Base-by-base conservation (phyloP, 1,284 basidiomycete species). In the Limonomyces culmigenus region DNA sequence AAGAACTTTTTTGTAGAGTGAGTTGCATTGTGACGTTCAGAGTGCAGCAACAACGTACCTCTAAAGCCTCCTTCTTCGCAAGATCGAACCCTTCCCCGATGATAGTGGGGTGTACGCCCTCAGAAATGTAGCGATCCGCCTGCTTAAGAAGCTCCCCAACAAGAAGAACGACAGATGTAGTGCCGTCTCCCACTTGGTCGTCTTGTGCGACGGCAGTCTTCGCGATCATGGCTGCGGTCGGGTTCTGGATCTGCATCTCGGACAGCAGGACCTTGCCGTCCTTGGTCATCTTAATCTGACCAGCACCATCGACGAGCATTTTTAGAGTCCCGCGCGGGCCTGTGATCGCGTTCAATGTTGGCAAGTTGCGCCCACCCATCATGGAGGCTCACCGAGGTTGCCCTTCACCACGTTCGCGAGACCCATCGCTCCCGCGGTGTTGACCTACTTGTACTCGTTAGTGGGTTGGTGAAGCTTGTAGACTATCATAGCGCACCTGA, bases 171-270 rank as follows among this genome's bases (percentile, higher is more conserved):
- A 98, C 93, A 17, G 86, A 92, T 18, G 95, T 98, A 29, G 95
- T 98, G 35, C 95, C 95, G 58, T 99, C 95, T 41, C 95, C 95
- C 37, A 93, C 92, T 68, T 97, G 92, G 56, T 98, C 95, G 50
- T 98, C 93, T 58, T 98, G 93, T 1, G 93, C 93, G 13, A 97
- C 92, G 21, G 93, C 93, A 29, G 93, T 97, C 39, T 92, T 76
- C 29, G 95, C 95, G 53, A 99, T 93, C 89, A 98, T 96, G 30
- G 95, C 92, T 8, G 95, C 95, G 8, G 95, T 98, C 14, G 95
- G 95, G 58, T 99, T 98, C 56, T 95, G 91, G 50, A 99, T 99
- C 65, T 98, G 95, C 95, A 99, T 99, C 64, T 99, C 95, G 30
- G 92, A 96, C 38, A 99, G 70, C 38, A 99, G 64, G 32, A 97